A percentile compares a stretch with the other conserved stretches of the same genome.
phyloP scores from a whole-genome alignment of 2,329 filamentous ascomycete species.

The Pseudogymnoascus sp. region DNA sequence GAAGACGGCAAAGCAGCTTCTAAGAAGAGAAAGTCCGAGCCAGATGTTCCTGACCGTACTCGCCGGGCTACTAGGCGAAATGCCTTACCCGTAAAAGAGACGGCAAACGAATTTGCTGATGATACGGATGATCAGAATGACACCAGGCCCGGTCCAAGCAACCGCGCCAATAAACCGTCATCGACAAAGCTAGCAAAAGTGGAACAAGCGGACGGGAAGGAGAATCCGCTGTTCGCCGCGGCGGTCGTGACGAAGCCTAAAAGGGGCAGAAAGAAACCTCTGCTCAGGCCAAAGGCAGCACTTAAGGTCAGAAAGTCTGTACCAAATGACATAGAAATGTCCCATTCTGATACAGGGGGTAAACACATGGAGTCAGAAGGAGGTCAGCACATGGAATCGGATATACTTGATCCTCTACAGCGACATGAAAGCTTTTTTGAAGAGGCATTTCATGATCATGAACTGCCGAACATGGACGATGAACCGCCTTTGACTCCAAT shows the following conservation, averaged over 20 bases:
- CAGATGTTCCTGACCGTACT: not conserved
- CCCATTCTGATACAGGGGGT: not conserved
- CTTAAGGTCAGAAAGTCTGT: not conserved
- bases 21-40: not conserved
- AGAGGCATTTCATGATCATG: conserved; percentile 6
- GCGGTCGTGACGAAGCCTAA: not conserved
- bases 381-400: not conserved
- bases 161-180: not conserved
- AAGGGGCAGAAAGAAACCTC: not conserved
- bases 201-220: not conserved
- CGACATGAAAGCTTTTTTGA: not conserved
- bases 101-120: not conserved
- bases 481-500: not conserved
- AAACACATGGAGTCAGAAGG: not conserved
- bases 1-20: too few species aligned
- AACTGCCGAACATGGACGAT: not conserved
- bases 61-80: not conserved
- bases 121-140: not conserved
- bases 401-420: not conserved
- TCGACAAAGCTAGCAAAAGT: not conserved
- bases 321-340: too few species aligned
- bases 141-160: not conserved
- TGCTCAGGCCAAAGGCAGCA: not conserved
- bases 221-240: not conserved
- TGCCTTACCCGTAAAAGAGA: not conserved